Base-by-base conservation (phyloP, 169 alveolate genomes). In the Ichthyophthirius multifiliis region DNA sequence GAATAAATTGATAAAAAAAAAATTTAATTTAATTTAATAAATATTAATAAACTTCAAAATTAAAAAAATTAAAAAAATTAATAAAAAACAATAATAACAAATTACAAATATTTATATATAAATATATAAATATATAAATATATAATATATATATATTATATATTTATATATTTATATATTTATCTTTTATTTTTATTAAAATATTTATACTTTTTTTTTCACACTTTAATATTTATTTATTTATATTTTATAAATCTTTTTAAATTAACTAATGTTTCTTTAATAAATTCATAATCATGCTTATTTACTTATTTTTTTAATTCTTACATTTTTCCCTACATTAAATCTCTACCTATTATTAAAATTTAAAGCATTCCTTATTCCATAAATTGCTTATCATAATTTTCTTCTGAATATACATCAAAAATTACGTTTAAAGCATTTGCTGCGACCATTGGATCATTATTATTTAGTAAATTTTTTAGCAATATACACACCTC, bases 171-270 rank as follows among this genome's bases (percentile, higher is more conserved):
- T n/a, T n/a, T n/a, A n/a, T n/a, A n/a, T n/a, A n/a, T n/a, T n/a
- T n/a, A n/a, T n/a, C n/a, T n/a, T n/a, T n/a, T n/a, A n/a, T n/a
- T n/a, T n/a, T n/a, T n/a, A n/a, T n/a, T n/a, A n/a, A n/a, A n/a
- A n/a, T n/a, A n/a, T n/a, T n/a, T n/a, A n/a, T n/a, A n/a, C n/a
- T n/a, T n/a, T n/a, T n/a, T n/a, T n/a, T n/a, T n/a, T 45, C 63
- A 45, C 6, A 45, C 13, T 67, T 67, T 67, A 67, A 67, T 67
- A 20, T 67, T 30, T 67, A 37, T 7, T 67, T 67, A 5, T 67
- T 67, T 67, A 39, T 67, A 67, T 37, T 34, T 20, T 12, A 67
- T 67, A 39, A 67, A 67, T 67, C 77, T 67, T 67, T 67, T 67
- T 16, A 67, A 44, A 23, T 67, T 67, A 41, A 67, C 77, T 23